Evolutionary conservation across 768 basidiomycete species (phyloP), one percentile per base, ranked within the genome.

Genomic region (Mycena floridula): DNA sequence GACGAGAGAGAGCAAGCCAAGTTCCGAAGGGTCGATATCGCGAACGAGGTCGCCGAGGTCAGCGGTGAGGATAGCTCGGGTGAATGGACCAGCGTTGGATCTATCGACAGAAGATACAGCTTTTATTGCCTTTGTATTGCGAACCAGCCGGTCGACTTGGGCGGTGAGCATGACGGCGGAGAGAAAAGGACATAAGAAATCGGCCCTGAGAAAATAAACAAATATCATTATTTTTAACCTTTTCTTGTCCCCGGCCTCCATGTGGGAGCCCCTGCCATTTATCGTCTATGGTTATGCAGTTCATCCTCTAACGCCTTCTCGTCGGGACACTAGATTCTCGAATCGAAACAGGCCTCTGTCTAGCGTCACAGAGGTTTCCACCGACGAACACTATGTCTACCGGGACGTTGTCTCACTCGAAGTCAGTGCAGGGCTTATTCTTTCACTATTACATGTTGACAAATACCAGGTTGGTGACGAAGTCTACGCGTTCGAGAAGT

Each of bases 391-490:
- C 27, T 68, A 74, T 30, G 72, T 78, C 0, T 74, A 83, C 65
- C 73, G 79, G 43, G 87, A 89, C 50, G 82, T 89, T 20, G 89
- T 91, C 25, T 76, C 84, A 5, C 76, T 98, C 45, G 93, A 96
- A 54, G n/a, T n/a, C n/a, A n/a, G n/a, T n/a, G n/a, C n/a, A n/a
- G n/a, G n/a, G n/a, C n/a, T n/a, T n/a, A n/a, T n/a, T n/a, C n/a
- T n/a, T n/a, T n/a, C n/a, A n/a, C n/a, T n/a, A n/a, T n/a, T n/a
- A n/a, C n/a, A n/a, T n/a, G n/a, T n/a, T n/a, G n/a, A n/a, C n/a
- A n/a, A n/a, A n/a, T n/a, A n/a, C n/a, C n/a, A n/a, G n/a, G 86
- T 97, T 23, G 95, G 95, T 38, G 94, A 96, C 62, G 94, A 97
- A 59, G 82, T 98, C 25, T 97, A 97, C 65, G 92, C 93, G 15